These are phyloP conservation scores for Penicillium sp. DNA, from an alignment of 2,329 filamentous ascomycete species.

Conservation along the genomic window DNA sequence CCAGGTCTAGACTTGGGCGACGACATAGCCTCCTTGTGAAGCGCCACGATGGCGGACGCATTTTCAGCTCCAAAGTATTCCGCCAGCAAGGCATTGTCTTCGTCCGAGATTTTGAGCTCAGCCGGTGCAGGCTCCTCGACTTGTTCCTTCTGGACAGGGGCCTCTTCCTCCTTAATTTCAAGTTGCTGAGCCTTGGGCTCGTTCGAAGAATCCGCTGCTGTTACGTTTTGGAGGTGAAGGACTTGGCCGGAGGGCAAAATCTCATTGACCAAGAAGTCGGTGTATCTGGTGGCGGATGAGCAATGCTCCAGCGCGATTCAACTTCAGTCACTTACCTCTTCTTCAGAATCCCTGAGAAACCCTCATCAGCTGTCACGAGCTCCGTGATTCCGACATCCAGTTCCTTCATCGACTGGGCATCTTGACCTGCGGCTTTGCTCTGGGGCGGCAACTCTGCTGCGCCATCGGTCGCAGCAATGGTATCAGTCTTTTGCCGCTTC, in stretches of 20 bases:
- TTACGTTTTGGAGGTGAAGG: slow-evolving; percentile 60
- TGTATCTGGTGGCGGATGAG: slow-evolving; percentile 55
- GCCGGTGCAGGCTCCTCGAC: slow-evolving; percentile 12
- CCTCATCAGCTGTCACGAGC: slow-evolving; percentile 55
- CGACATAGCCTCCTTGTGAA: slow-evolving; percentile 53
- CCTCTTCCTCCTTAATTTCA: slow-evolving; percentile 12
- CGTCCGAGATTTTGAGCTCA: slow-evolving; percentile 38
- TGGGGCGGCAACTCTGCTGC: slow-evolving; percentile 10
- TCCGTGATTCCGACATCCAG: slow-evolving; percentile 58
- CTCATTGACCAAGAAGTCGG: slow-evolving; percentile 90
- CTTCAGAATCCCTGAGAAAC: slow-evolving; percentile 63
- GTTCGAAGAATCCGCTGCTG: slow-evolving; percentile 23
- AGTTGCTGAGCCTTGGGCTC: neutral
- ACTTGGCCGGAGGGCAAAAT: slow-evolving; percentile 72
- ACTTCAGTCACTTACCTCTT: slow-evolving; percentile 48
- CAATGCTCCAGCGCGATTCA: neutral
- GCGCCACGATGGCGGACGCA: slow-evolving; percentile 49
- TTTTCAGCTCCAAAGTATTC: slow-evolving; percentile 51
- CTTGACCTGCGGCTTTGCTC: slow-evolving; percentile 12
- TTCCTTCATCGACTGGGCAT: slow-evolving; percentile 40
- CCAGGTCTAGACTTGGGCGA: slow-evolving; percentile 54
- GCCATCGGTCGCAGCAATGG: slow-evolving; percentile 15
- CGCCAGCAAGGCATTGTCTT: slow-evolving; percentile 44
- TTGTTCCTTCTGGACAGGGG: slow-evolving; percentile 11
- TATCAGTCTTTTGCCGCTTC: slow-evolving; percentile 35